Evolutionary conservation across 768 basidiomycete genomes (phyloP), one percentile per base, ranked within the genome.

Genomic region (Tephrocybe sp.): DNA sequence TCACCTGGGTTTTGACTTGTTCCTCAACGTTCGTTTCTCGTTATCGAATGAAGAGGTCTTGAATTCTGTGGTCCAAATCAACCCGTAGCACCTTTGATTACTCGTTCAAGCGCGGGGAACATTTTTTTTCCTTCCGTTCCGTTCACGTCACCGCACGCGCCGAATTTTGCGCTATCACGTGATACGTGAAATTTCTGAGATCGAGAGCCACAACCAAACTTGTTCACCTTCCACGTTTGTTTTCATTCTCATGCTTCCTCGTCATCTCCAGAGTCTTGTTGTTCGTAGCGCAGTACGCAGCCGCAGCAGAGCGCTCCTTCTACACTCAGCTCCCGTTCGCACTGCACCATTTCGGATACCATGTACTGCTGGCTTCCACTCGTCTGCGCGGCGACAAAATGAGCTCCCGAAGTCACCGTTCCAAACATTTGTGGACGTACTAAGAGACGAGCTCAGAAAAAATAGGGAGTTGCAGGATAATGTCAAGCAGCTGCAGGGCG

Each of bases 381-480:
- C 87, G 24, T 86, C 89, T 24, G 71, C 86, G 31, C 72, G 77
- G 36, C 74, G 76, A 25, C 74, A 67, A 34, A 71, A 84, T 55
- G 89, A 92, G 59, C 66, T 79, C 4, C 89, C 89, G 4, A 92
- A 90, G 65, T 97, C 93, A 4, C 97, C 97, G 1, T 98, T 97
- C 63, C 87, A 91, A 67, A 93, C 93, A 2, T 99, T 99, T 57
- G 93, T 98, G 7, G 90, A 98, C 27, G 93, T 95, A 16, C 74
- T 99, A 37, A 84, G 80, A 58, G 94, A 97, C 45, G 97, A 99
- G 71, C 71, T 99, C 37, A 78, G 83, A 65, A 98, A 98, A 77
- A 96, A 92, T 64, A 74, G 93, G 55, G 95, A 96, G 66, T 76
- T 97, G 81, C 92, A 96, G 72, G 95, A 98, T 27, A 96, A 96